A percentile compares a stretch with the other conserved stretches of the same genome.
phyloP scores from a whole-genome alignment of 805 yeast genomes.

The Candida silvatica region DNA sequence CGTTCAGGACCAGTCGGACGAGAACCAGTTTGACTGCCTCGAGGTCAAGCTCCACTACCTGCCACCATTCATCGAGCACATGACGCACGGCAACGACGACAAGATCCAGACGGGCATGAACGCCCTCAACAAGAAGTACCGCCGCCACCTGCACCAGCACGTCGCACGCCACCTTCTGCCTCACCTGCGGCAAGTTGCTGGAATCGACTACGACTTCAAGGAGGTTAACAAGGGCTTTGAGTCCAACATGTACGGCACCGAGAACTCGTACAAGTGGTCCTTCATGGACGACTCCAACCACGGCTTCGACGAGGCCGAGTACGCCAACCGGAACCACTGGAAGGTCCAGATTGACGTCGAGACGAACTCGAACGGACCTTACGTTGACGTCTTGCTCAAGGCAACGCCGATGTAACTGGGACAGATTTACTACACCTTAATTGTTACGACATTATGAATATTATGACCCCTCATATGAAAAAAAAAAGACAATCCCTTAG shows the following conservation, averaged over 20 bases:
- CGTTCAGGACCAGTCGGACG: conserved; percentile 67
- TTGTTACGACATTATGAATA: too few relatives aligned
- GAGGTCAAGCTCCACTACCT: conserved; percentile 60
- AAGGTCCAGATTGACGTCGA: conserved; percentile 54
- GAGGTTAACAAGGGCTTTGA: conserved; percentile 40
- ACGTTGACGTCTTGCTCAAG: conserved; percentile 56
- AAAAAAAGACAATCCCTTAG: too few relatives aligned
- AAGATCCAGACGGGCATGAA: conserved; percentile 66
- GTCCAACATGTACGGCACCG: conserved; percentile 33
- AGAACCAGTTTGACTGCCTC: conserved; percentile 61
- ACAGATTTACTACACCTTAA: too few relatives aligned
- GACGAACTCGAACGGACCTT: conserved; percentile 59
- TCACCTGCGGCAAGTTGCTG: conserved; percentile 57
- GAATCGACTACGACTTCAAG: conserved; percentile 32
- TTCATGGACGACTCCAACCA: conserved; percentile 51
- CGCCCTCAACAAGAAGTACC: conserved; percentile 62
- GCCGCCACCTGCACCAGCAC: conserved; percentile 69
- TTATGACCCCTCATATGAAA: too few relatives aligned
- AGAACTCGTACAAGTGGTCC: conserved; percentile 50
- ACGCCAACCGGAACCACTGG: conserved; percentile 47
- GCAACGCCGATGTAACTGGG: conserved; percentile 12
- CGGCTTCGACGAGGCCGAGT: conserved; percentile 40
- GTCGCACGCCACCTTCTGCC: conserved; percentile 60
- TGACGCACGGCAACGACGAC: conserved; percentile 60
- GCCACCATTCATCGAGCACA: conserved; percentile 67